phyloP scores from a whole-genome alignment of 23 red algal genomes.

The Gracilaria caudata region DNA sequence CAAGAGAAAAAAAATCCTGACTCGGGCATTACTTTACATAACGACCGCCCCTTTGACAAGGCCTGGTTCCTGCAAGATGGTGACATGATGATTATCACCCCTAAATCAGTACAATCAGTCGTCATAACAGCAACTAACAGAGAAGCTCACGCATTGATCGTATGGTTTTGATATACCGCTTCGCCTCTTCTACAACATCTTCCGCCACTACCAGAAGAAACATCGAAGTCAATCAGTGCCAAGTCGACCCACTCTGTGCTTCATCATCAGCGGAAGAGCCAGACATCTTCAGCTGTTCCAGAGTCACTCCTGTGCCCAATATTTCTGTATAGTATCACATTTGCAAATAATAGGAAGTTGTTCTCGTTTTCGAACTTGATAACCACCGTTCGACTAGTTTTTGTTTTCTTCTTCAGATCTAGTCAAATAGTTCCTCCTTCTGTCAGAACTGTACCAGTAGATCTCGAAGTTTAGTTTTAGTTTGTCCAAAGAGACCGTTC shows the following conservation, averaged over 20 bases:
- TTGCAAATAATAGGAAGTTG: not conserved
- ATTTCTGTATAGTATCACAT: not conserved
- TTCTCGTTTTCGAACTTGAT: not conserved
- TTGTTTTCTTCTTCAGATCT: not conserved
- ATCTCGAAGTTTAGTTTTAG: not conserved
- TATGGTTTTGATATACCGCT: constrained; percentile 1
- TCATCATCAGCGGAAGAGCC: not conserved
- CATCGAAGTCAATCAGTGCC: not conserved
- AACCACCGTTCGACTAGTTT: not conserved
- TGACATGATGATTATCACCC: constrained; percentile 6
- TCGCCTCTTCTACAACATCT: not conserved
- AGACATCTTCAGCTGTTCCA: not conserved
- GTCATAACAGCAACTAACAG: not conserved
- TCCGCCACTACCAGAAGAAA: not conserved
- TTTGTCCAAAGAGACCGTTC: no score
- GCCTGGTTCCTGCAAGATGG: not conserved
- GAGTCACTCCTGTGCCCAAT: not conserved
- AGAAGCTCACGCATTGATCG: constrained; percentile 1
- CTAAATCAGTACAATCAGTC: not conserved
- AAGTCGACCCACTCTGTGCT: not conserved
- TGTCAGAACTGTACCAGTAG: not conserved
- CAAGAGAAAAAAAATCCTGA: not conserved
- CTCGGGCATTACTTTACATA: not conserved
- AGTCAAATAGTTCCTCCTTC: not conserved
- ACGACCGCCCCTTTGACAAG: not conserved